Base-by-base conservation (phyloP, 2,329 filamentous ascomycete genomes). In the Dryadomyces sulphureus region DNA sequence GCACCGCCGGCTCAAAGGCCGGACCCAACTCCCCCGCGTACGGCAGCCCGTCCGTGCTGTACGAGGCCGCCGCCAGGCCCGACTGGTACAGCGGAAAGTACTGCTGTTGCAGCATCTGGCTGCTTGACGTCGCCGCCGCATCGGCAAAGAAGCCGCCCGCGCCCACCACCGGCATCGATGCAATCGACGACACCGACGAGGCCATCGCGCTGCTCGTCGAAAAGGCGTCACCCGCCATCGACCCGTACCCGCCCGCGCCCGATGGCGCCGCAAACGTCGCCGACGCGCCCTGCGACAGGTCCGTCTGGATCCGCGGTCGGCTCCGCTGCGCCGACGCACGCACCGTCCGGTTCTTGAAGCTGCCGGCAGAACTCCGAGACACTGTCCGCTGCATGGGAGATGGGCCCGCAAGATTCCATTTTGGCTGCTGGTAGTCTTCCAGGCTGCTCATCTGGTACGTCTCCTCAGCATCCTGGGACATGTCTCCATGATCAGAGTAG, bases 61-160 rank as follows among this genome's bases (percentile, higher is more conserved):
- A 68, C 45, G 68, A 62, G 22, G 66, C 62, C 45, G 70, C 62
- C 45, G 64, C 63, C 52, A 68, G 60, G 51, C 67, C 56, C 55
- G 71, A 68, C 50, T 67, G 58, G 45, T 74, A 70, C 59, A 71
- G 60, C 51, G 73, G 59, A 36, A 73, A 65, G 57, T 68, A 73
- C 48, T 70, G 65, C 54, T 72, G 67, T 59, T 72, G 66, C 56
- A 64, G 60, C 54, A 70, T 57, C 53, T 62, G 57, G 54, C 57
- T 57, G 49, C 58, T 27, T 1, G 56, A 49, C 59, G 50, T 45
- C 65, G 20, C 27, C 8, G 41, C 53, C 55, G 61, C 63, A 54
- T 64, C 65, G 56, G 61, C 59, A 56, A 66, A 48, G 41, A 61
- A 59, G 49, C 60, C 57, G 49, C 62, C 12, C 21, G 21, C n/a